Evolutionary conservation across 306 rosid genomes (phyloP).

Genomic region (Gillenia trifoliata): DNA sequence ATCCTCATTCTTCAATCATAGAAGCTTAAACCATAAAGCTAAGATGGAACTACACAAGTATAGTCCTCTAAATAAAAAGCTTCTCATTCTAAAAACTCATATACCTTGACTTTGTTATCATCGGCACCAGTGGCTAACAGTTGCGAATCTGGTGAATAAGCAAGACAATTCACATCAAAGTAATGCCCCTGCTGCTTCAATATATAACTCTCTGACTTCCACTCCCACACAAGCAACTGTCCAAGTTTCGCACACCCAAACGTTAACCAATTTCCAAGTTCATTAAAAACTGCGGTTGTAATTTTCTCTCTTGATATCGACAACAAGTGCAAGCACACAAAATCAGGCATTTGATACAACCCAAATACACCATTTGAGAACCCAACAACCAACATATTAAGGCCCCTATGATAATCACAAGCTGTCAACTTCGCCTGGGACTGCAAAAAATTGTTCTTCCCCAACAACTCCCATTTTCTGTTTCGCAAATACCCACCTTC

Average conservation of each 20-base stretch:
- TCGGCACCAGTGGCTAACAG: constrained; percentile 93
- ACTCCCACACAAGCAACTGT: constrained; percentile 94
- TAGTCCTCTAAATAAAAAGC: neutral
- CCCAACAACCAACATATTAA: constrained; percentile 79
- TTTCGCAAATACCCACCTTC: constrained; percentile 48
- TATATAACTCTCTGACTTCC: constrained; percentile 89
- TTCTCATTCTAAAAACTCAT: neutral
- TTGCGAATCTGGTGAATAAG: constrained; percentile 82
- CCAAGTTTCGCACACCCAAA: constrained; percentile 92
- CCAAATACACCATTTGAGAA: constrained; percentile 84
- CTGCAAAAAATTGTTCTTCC: constrained; percentile 71
- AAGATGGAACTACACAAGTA: neutral
- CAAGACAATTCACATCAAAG: constrained; percentile 82
- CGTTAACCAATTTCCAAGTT: constrained; percentile 84
- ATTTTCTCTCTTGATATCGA: constrained; percentile 84
- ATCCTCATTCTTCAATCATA: neutral
- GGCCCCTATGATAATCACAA: constrained; percentile 74
- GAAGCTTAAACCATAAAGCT: neutral
- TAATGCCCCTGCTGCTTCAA: constrained; percentile 98
- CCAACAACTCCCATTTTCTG: constrained; percentile 73
- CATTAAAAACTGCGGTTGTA: constrained; percentile 69
- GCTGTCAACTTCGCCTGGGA: constrained; percentile 54
- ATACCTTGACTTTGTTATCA: constrained; percentile 98
- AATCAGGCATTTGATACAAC: constrained; percentile 91
- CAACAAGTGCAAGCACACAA: constrained; percentile 75